phyloP scores from a whole-genome alignment of 176 grass and related monocot genomes.

The Aegilops umbellulata region DNA sequence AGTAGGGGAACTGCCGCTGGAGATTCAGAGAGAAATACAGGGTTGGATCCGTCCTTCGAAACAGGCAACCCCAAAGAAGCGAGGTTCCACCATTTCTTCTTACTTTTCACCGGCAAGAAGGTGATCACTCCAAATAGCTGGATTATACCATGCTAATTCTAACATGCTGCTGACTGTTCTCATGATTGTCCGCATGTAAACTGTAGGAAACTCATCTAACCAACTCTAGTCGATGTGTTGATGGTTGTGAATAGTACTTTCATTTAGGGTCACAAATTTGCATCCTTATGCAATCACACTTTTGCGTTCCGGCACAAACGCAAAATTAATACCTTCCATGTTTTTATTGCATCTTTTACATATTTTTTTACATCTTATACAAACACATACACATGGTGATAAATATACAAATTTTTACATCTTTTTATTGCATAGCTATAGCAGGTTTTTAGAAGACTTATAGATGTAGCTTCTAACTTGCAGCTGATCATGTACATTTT shows the following conservation, averaged over 20 bases:
- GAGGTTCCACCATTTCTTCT: conserved; percentile 63
- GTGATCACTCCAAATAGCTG: background rate
- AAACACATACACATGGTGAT: background rate
- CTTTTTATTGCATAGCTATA: background rate
- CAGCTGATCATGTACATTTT: background rate
- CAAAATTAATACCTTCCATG: no score
- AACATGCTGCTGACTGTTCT: background rate
- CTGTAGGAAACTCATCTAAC: background rate
- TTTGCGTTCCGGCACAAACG: no score
- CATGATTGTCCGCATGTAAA: background rate
- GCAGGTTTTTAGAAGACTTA: background rate
- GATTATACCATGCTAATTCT: background rate
- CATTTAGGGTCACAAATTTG: background rate
- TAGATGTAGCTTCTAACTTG: background rate
- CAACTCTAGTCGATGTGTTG: background rate
- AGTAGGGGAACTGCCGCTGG: conserved; percentile 76
- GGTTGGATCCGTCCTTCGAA: conserved; percentile 72
- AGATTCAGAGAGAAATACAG: conserved; percentile 77
- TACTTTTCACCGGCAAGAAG: conserved; percentile 62
- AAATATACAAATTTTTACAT: background rate
- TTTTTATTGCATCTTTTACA: no score
- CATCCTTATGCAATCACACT: no score
- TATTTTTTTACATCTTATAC: no score
- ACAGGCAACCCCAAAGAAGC: conserved; percentile 42
- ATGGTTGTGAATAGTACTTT: background rate